phyloP scores from a whole-genome alignment of 768 basidiomycete genomes.

The Psilocybe cubensis region DNA sequence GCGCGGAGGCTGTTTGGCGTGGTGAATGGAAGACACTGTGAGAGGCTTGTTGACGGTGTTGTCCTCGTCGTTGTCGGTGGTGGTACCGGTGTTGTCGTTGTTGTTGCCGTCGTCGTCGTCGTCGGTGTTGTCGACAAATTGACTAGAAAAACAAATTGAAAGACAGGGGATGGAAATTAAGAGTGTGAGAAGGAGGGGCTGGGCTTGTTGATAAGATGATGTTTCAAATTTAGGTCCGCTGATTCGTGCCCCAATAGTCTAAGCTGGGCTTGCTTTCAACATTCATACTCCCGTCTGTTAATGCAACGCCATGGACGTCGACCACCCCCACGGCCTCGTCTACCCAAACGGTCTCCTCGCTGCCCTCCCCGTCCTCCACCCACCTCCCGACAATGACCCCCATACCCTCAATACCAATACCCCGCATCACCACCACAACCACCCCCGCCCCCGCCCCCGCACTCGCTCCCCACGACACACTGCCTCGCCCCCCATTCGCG shows the following conservation, averaged over 20 bases:
- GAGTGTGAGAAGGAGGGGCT: too few species aligned
- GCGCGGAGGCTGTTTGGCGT: too few species aligned
- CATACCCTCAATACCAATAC: neutral
- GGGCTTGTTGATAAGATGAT: slow-evolving; percentile 15
- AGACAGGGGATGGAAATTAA: too few species aligned
- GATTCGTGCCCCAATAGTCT: slow-evolving; percentile 3
- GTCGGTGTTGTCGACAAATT: too few species aligned
- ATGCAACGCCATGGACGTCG: neutral
- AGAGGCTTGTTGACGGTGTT: too few species aligned
- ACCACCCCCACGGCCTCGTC: slow-evolving; percentile 24
- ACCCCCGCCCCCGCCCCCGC: neutral
- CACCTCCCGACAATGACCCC: neutral
- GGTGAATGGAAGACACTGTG: too few species aligned
- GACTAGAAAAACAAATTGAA: too few species aligned
- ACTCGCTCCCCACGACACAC: slow-evolving; percentile 3
- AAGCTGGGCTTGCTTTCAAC: neutral
- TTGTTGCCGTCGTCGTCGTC: too few species aligned
- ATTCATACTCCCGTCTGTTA: neutral
- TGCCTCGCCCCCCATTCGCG: slow-evolving; percentile 34
- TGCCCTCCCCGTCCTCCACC: slow-evolving; percentile 20
- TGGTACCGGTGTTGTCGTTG: too few species aligned
- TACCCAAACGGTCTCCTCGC: slow-evolving; percentile 27
- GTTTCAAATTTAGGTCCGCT: slow-evolving; percentile 21
- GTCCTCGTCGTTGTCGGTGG: too few species aligned
- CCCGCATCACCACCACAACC: neutral